Percentiles rank a stretch among this genome's conserved stretches.
Evolutionary conservation across 169 alveolate genomes (phyloP).

Genomic region (Theileria parva): DNA sequence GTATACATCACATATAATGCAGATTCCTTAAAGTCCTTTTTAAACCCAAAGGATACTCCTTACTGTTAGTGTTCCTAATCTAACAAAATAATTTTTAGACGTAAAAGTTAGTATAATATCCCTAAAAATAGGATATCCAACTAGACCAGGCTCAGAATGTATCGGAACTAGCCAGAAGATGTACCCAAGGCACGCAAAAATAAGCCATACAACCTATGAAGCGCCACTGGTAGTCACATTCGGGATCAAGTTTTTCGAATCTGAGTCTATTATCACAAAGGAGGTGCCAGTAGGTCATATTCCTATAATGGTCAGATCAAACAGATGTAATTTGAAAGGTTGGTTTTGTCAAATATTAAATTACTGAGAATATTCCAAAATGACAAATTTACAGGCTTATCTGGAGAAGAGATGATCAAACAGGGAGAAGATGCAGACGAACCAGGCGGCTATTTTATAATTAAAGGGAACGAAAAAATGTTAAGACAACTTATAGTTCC

Average conservation of each 20-base stretch:
- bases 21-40: constrained; percentile 40
- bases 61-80: constrained; percentile 40
- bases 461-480: constrained; percentile 96
- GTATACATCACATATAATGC: constrained; percentile 56
- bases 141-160: constrained; percentile 69
- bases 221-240: constrained; percentile 90
- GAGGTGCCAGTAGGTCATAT: constrained; percentile 89
- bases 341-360: not conserved
- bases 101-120: constrained; percentile 52
- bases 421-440: constrained; percentile 97
- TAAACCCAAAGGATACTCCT: constrained; percentile 48
- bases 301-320: constrained; percentile 96
- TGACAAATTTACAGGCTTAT: constrained; percentile 68
- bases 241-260: constrained; percentile 74
- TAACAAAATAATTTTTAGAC: constrained; percentile 9
- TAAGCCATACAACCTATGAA: constrained; percentile 86
- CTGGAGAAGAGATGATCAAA: constrained; percentile 87
- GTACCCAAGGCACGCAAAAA: constrained; percentile 90
- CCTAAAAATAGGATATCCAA: constrained; percentile 62
- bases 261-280: constrained; percentile 73
- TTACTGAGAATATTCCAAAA: no score
- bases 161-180: constrained; percentile 71
- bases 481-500: constrained; percentile 93
- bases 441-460: constrained; percentile 98
- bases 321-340: constrained; percentile 90